phyloP scores from a whole-genome alignment of 352 stramenopile species.

The Paralagenidium karlingii region DNA sequence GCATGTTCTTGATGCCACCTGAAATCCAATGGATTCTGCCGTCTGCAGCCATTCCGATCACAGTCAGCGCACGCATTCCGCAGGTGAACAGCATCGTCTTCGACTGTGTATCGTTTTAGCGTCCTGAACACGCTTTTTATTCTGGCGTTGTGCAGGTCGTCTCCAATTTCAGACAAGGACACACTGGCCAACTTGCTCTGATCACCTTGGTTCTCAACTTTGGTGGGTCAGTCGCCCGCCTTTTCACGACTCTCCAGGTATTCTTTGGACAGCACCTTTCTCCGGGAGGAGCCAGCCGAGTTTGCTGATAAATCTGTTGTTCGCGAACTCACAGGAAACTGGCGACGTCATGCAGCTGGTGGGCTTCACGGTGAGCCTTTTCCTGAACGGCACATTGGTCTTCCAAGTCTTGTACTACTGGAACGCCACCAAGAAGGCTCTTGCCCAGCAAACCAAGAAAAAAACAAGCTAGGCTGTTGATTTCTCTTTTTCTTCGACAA shows the following conservation, averaged over 20 bases:
- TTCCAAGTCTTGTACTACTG: conserved; percentile 75
- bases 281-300: not conserved
- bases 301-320: not conserved
- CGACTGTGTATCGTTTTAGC: not conserved
- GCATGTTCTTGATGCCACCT: conserved; percentile 48
- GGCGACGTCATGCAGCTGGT: conserved; percentile 57
- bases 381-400: conserved; percentile 69
- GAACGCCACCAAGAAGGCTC: conserved; percentile 62
- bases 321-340: conserved; percentile 29
- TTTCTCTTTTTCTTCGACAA: too few relatives aligned
- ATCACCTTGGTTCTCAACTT: conserved; percentile 80
- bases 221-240: conserved; percentile 55
- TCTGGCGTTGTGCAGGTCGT: conserved; percentile 35
- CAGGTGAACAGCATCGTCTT: conserved; percentile 22
- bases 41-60: conserved; percentile 61
- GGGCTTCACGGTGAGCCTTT: conserved; percentile 53
- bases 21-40: conserved; percentile 67
- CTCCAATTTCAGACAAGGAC: conserved; percentile 81
- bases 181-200: conserved; percentile 81
- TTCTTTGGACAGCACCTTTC: not conserved
- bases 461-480: conserved; percentile 32
- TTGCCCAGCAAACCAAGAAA: conserved; percentile 45
- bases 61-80: conserved; percentile 64
- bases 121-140: conserved; percentile 1
- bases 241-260: conserved; percentile 82